Evolutionary conservation across 495 filamentous ascomycete genomes (phyloP).

Genomic region (Recurvomyces mirabilis): DNA sequence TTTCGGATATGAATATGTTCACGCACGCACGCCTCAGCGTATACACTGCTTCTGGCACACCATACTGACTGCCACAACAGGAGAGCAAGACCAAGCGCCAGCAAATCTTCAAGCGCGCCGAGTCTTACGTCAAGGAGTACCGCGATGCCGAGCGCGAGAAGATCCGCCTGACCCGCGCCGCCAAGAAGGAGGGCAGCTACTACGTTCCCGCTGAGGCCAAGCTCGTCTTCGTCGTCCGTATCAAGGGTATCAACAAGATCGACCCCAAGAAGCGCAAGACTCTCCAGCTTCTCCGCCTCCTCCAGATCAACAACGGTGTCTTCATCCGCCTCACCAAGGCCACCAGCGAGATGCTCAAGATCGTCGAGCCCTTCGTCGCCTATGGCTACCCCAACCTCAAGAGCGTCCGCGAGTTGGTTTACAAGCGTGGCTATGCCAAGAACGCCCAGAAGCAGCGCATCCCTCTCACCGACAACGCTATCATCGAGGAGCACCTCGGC

Average conservation of each 20-base stretch:
- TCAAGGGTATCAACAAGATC: slow-evolving; percentile 99
- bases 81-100: slow-evolving; percentile 93
- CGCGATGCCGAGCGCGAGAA: slow-evolving; percentile 96
- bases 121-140: slow-evolving; percentile 99
- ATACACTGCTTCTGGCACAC: slow-evolving; percentile 4
- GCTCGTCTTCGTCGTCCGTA: slow-evolving; percentile 96
- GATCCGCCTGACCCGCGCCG: slow-evolving; percentile 77
- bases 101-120: slow-evolving; percentile 98
- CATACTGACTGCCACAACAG: slow-evolving; percentile 38
- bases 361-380: slow-evolving; percentile 95
- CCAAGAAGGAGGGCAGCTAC: slow-evolving; percentile 87
- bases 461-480: slow-evolving; percentile 89
- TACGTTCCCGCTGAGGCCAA: slow-evolving; percentile 89
- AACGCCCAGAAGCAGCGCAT: slow-evolving; percentile 82
- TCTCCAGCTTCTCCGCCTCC: slow-evolving; percentile 93
- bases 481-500: slow-evolving; percentile 92
- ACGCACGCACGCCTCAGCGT: slow-evolving; percentile 16
- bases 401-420: slow-evolving; percentile 95
- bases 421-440: slow-evolving; percentile 99
- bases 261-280: slow-evolving; percentile 99
- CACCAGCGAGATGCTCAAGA: slow-evolving; percentile 92
- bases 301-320: slow-evolving; percentile 99
- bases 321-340: slow-evolving; percentile 97
- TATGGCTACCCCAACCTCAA: slow-evolving; percentile 99
- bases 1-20: slow-evolving; percentile 90